Base-by-base conservation (phyloP, 768 basidiomycete species). In the Lactifluus pinguis region DNA sequence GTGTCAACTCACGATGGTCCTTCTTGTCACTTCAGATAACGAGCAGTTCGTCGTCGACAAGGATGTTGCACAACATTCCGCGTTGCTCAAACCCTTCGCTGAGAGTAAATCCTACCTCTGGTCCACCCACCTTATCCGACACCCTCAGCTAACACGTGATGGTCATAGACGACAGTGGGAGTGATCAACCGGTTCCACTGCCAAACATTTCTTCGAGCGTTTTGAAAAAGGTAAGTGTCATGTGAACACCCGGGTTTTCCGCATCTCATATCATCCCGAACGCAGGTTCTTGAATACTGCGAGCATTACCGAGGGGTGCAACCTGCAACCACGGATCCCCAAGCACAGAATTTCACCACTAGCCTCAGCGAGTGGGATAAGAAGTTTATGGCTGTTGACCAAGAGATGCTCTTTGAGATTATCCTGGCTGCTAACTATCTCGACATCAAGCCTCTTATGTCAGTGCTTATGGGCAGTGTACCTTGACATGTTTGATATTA, bases 371-470 rank as follows among this genome's bases (percentile, higher is more conserved):
- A 99, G 72, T 99, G 97, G 97, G 97, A 99, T 76, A 89, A 95
- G 72, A 95, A 95, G 77, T 98, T 95, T 73, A 94, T 95, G 74
- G 87, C 87, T 49, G 97, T 98, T 60, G 97, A 98, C 79, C 97
- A 98, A 76, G 97, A 98, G 76, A 98, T 98, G 95, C 82, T 99
- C 7, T 98, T 98, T 67, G 97, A 99, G 77, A 99, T 98, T 72
- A 99, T 98, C 73, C 87, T 98, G 57, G 97, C 97, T 10, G 97
- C 97, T 65, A 99, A 99, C 79, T 99, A 98, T 77, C 88, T 99
- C 67, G 97, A 99, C 71, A 98, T 99, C 82, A 98, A 98, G 77
- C 89, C 94, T 21, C 83, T 98, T 49, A 84, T 98, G 95, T 97
- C 21, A 39, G 61, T 51, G 17, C 30, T 34, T 55, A 21, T 55